Percentiles rank a stretch among this genome's conserved stretches.
Conservation (phyloP, 441 rosid genomes). For the Adansonia rubrostipa region DNA sequence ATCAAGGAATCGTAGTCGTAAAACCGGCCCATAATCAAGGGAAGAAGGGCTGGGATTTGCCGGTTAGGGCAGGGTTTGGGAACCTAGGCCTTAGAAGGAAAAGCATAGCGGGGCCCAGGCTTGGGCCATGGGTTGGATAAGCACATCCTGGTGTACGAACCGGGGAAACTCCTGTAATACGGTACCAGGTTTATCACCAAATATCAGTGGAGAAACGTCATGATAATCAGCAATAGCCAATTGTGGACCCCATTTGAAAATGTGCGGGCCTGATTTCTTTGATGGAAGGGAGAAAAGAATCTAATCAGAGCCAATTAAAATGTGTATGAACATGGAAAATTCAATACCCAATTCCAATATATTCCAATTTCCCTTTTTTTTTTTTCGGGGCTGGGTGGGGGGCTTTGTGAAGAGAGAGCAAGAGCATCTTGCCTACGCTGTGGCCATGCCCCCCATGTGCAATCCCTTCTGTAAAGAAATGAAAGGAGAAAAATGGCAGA, state of each 20-base stretch:
- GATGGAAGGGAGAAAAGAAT: constrained; percentile 22
- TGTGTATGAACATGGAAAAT: constrained; percentile 33
- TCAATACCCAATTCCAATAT: constrained; percentile 23
- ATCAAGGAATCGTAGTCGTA: constrained; percentile 22
- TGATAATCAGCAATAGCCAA: constrained; percentile 16
- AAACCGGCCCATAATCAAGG: constrained; percentile 23
- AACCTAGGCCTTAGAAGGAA: neutral
- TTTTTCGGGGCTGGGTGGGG: neutral
- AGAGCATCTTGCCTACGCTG: constrained; percentile 63
- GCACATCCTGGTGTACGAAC: constrained; percentile 15
- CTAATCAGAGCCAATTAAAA: constrained; percentile 26
- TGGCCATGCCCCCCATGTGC: constrained; percentile 87
- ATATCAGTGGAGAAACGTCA: constrained; percentile 9
- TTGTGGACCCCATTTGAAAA: constrained; percentile 18
- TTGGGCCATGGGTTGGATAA: constrained; percentile 14
- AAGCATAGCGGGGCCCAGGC: neutral
- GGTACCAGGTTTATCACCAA: constrained; percentile 26
- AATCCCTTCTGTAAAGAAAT: constrained; percentile 86
- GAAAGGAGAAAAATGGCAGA: constrained; percentile 31
- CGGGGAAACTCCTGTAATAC: neutral
- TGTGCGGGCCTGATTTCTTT: constrained; percentile 23
- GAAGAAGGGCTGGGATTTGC: constrained; percentile 7
- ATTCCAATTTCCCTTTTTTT: neutral
- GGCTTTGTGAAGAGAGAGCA: constrained; percentile 48
- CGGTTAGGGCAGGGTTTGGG: neutral